Percentiles rank a stretch among this genome's conserved stretches.
Conservation (phyloP, 345 rosid genomes). For the Noccaea bulbosa region DNA sequence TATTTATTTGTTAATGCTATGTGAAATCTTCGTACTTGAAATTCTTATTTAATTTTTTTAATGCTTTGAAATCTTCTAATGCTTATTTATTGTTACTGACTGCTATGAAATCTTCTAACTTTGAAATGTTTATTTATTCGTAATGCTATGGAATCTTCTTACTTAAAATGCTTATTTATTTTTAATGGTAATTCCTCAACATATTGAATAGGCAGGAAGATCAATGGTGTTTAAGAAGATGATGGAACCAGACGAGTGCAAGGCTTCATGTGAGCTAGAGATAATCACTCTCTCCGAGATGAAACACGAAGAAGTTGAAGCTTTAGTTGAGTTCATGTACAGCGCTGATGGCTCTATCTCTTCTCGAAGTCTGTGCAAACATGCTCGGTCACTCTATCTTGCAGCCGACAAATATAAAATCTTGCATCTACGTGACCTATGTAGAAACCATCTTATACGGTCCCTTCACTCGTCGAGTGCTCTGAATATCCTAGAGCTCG, state of each 20-base stretch:
- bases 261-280: background rate
- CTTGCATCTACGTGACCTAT: background rate
- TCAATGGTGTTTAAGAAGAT: constrained; percentile 20
- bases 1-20: background rate
- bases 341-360: background rate
- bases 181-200: no score
- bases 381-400: constrained; percentile 7
- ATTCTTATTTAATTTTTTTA: no score
- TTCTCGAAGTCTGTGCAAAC: background rate
- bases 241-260: constrained; percentile 2
- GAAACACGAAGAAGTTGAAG: constrained; percentile 20
- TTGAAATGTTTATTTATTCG: no score
- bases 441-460: background rate
- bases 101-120: no score
- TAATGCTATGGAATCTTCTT: no score
- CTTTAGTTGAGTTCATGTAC: constrained; percentile 27
- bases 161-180: no score
- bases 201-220: constrained; percentile 1
- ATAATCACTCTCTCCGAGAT: constrained; percentile 13
- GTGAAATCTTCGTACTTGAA: no score
- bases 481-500: background rate
- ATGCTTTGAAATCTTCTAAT: no score
- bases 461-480: background rate
- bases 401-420: constrained; percentile 20
- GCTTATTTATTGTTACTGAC: no score